These are phyloP conservation scores for Rhodofomes roseus DNA, from an alignment of 1,284 basidiomycete species.

Conservation along the genomic window DNA sequence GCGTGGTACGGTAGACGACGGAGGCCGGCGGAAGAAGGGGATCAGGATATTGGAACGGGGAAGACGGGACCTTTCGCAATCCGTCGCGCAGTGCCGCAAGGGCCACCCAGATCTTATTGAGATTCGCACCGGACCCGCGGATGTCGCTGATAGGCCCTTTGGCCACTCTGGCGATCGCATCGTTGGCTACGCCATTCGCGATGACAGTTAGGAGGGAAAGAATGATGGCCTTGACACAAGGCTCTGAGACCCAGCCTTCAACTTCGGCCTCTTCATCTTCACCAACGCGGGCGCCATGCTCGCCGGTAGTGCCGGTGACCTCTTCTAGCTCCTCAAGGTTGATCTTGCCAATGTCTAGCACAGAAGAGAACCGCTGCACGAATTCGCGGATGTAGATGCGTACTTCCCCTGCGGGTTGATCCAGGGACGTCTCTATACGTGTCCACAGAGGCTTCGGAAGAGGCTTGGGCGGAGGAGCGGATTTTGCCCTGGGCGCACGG, in stretches of 20 bases:
- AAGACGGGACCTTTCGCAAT: slow-evolving; percentile 19
- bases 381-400: slow-evolving; percentile 75
- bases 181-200: slow-evolving; percentile 34
- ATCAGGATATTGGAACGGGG: slow-evolving; percentile 43
- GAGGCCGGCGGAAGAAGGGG: slow-evolving; percentile 48
- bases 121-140: slow-evolving; percentile 45
- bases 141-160: slow-evolving; percentile 48
- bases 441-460: slow-evolving; percentile 43
- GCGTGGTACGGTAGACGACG: slow-evolving; percentile 32
- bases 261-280: slow-evolving; percentile 38
- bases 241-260: slow-evolving; percentile 58
- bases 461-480: slow-evolving; percentile 22
- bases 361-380: slow-evolving; percentile 53
- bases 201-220: slow-evolving; percentile 56
- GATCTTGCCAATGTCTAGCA: slow-evolving; percentile 49
- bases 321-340: slow-evolving; percentile 66
- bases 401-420: slow-evolving; percentile 45
- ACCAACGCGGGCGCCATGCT: slow-evolving; percentile 17
- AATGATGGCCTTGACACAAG: slow-evolving; percentile 57
- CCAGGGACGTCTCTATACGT: slow-evolving; percentile 40
- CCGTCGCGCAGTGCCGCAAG: slow-evolving; percentile 45
- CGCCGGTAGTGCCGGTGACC: slow-evolving; percentile 36
- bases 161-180: slow-evolving; percentile 39
- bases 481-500: slow-evolving; percentile 25
- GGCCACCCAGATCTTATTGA: slow-evolving; percentile 58